Conservation (phyloP, 1,284 basidiomycete genomes). For the Sanghuangporus weigelae region DNA sequence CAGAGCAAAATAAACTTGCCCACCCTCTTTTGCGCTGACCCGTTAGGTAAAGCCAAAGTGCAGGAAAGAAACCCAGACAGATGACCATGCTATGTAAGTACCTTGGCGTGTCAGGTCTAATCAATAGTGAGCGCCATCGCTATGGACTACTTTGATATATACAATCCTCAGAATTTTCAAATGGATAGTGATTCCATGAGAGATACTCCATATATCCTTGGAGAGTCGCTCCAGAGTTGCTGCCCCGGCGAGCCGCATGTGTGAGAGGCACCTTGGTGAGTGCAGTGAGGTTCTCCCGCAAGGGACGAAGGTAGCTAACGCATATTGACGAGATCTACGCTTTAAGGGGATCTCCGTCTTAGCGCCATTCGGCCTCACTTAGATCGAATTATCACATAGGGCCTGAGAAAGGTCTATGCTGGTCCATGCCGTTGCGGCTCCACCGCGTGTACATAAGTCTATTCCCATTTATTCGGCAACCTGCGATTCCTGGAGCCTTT, state of each 20-base stretch:
- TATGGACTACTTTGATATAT: not conserved
- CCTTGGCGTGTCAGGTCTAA: not conserved
- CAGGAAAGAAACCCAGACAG: not conserved
- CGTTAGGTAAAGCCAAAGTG: not conserved
- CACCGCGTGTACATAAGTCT: not conserved
- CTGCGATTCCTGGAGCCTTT: not conserved
- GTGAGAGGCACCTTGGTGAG: not conserved
- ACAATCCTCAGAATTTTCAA: not conserved
- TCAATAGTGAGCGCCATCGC: not conserved
- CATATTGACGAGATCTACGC: conserved; percentile 7
- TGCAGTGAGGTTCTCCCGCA: conserved; percentile 5
- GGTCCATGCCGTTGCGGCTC: not conserved
- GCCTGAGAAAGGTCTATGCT: not conserved
- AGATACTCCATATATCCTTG: not conserved
- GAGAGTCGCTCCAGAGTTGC: not conserved
- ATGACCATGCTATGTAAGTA: not conserved
- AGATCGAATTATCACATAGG: conserved; percentile 1
- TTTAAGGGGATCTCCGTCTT: conserved; percentile 8
- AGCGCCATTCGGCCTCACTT: not conserved
- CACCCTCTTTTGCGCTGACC: not conserved
- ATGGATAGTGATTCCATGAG: not conserved
- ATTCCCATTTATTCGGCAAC: conserved; percentile 1
- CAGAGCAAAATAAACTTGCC: not conserved
- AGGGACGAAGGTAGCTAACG: not conserved
- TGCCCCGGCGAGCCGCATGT: not conserved